A percentile compares a stretch with the other conserved stretches of the same genome.
Evolutionary conservation across 176 grass and related monocot genomes (phyloP).

Genomic region (Musa beccarii): DNA sequence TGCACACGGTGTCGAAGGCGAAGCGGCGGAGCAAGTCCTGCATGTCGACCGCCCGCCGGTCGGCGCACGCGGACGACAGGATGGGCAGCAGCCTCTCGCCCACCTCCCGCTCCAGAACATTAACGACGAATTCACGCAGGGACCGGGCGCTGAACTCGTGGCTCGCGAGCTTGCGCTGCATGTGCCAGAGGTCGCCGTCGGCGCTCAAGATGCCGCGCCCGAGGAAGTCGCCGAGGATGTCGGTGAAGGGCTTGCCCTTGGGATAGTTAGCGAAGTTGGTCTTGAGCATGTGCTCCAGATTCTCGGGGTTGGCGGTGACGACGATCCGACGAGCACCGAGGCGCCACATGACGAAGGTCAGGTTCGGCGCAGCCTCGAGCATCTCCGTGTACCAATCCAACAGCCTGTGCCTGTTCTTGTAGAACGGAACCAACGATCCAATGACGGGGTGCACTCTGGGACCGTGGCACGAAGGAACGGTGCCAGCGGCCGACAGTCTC

Average conservation of each 20-base stretch:
- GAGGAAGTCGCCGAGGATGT: conserved; percentile 72
- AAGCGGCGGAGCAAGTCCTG: conserved; percentile 68
- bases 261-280: conserved; percentile 72
- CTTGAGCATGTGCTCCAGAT: conserved; percentile 66
- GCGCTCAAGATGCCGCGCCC: conserved; percentile 82
- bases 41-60: conserved; percentile 43
- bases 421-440: conserved; percentile 60
- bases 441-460: conserved; percentile 47
- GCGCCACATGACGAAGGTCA: conserved; percentile 57
- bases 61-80: conserved; percentile 22
- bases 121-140: conserved; percentile 47
- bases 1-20: conserved; percentile 66
- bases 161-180: conserved; percentile 72
- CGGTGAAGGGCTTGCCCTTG: conserved; percentile 73
- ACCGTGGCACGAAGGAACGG: conserved; percentile 14
- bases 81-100: conserved; percentile 38
- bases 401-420: conserved; percentile 43
- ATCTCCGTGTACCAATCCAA: conserved; percentile 77
- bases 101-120: conserved; percentile 44
- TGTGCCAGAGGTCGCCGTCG: conserved; percentile 59
- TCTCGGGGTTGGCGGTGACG: conserved; percentile 65
- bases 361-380: conserved; percentile 41
- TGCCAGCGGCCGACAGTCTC: too few species aligned
- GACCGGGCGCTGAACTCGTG: conserved; percentile 77
- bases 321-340: conserved; percentile 55